phyloP scores from a whole-genome alignment of 2,329 filamentous ascomycete genomes.

The Trichoderma semiorbis region DNA sequence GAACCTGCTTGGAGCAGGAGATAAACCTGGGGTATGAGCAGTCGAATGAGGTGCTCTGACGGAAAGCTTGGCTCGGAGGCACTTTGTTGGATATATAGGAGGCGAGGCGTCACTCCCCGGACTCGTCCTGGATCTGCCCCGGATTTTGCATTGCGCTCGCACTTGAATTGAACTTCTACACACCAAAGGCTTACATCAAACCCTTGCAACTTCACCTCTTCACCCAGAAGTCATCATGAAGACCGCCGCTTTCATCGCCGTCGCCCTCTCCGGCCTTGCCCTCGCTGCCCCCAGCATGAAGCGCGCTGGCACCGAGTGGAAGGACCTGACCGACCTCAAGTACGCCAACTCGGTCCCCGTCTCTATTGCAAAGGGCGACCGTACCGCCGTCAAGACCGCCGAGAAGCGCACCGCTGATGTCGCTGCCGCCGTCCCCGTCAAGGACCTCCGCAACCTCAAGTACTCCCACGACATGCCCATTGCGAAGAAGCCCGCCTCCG shows the following conservation, averaged over 20 bases:
- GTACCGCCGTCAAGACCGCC: neutral
- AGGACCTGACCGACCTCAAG: slow-evolving; percentile 8
- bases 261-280: slow-evolving; percentile 17
- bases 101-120: neutral
- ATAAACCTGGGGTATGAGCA: slow-evolving; percentile 13
- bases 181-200: neutral
- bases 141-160: neutral
- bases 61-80: neutral
- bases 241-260: slow-evolving; percentile 12
- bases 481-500: neutral
- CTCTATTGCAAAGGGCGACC: neutral
- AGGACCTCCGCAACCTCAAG: slow-evolving; percentile 9
- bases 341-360: slow-evolving; percentile 17
- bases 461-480: slow-evolving; percentile 9
- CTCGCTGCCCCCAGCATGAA: slow-evolving; percentile 9
- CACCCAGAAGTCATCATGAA: slow-evolving; percentile 9
- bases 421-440: neutral
- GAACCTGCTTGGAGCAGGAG: slow-evolving; percentile 17
- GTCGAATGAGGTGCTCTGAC: slow-evolving; percentile 5
- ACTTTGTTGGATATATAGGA: slow-evolving; percentile 5
- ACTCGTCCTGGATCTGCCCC: neutral
- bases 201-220: neutral
- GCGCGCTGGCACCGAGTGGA: neutral
- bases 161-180: neutral
- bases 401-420: neutral